Evolutionary conservation across 2,329 filamentous ascomycete genomes (phyloP).

Genomic region (Neofusicoccum ribis): DNA sequence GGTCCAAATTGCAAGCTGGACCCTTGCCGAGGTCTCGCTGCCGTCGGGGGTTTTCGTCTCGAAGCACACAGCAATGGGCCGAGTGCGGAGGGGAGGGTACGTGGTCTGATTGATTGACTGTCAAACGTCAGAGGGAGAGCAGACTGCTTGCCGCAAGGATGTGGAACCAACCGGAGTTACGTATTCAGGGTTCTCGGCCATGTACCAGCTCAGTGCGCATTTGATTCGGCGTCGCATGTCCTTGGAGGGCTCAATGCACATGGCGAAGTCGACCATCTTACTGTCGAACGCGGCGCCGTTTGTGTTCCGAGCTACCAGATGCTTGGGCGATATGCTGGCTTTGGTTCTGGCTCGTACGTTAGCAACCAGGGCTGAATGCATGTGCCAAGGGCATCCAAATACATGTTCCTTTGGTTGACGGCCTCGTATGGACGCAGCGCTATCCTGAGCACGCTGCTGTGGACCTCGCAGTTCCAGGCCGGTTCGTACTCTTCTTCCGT

Average conservation of each 20-base stretch:
- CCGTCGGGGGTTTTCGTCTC: not conserved
- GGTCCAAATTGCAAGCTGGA: not conserved
- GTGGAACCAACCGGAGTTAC: not conserved
- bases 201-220: not conserved
- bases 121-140: not conserved
- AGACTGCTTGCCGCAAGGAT: not conserved
- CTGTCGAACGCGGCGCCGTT: not conserved
- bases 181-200: not conserved
- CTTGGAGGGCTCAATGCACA: not conserved
- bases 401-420: not conserved
- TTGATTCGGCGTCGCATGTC: not conserved
- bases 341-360: not conserved
- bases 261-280: not conserved
- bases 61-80: not conserved
- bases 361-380: not conserved
- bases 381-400: not conserved
- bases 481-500: not conserved
- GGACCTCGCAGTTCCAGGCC: not conserved
- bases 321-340: not conserved
- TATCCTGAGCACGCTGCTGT: not conserved
- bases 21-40: not conserved
- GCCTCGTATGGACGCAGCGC: not conserved
- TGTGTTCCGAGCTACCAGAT: not conserved
- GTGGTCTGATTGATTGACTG: not conserved
- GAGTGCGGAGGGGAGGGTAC: not conserved